These are phyloP conservation scores for Urostyla sp. DNA, from an alignment of 73 alveolate genomes.

Conservation along the genomic window DNA sequence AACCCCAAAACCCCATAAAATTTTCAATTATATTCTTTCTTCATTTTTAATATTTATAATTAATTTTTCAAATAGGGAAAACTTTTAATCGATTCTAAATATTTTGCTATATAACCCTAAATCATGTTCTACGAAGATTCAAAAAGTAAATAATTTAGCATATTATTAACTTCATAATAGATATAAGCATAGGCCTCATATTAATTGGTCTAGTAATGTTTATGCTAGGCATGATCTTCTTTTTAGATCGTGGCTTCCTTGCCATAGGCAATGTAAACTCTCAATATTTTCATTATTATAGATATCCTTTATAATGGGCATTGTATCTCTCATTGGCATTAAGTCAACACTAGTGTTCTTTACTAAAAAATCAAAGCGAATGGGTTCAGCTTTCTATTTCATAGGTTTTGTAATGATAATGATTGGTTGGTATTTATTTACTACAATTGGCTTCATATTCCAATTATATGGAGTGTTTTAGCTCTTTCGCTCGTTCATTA, in stretches of 20 bases:
- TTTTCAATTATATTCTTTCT: too few relatives aligned
- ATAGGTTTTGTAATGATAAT: conserved; percentile 60
- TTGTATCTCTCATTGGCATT: conserved; percentile 60
- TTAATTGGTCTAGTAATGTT: conserved; percentile 48
- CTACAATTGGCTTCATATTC: conserved; percentile 46
- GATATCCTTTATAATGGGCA: conserved; percentile 66
- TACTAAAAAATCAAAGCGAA: conserved; percentile 40
- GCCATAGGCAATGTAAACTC: conserved; percentile 66
- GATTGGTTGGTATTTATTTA: conserved; percentile 63
- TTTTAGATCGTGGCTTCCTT: conserved; percentile 69
- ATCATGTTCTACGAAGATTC: conserved; percentile 49
- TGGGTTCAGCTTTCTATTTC: conserved; percentile 63
- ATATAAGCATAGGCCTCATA: conserved; percentile 67
- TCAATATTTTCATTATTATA: background rate
- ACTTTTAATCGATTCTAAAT: too few relatives aligned
- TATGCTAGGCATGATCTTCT: conserved; percentile 53
- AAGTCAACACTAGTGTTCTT: conserved; percentile 59
- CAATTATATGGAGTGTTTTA: conserved; percentile 60
- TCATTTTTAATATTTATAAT: too few relatives aligned
- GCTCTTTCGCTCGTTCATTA: conserved; percentile 66
- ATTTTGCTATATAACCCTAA: too few relatives aligned
- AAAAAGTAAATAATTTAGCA: background rate
- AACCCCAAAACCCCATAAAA: too few relatives aligned
- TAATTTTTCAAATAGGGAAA: too few relatives aligned
- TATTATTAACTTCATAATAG: background rate